Evolutionary conservation across 176 grass and related monocot species (phyloP).

Genomic region (Oryza officinalis): DNA sequence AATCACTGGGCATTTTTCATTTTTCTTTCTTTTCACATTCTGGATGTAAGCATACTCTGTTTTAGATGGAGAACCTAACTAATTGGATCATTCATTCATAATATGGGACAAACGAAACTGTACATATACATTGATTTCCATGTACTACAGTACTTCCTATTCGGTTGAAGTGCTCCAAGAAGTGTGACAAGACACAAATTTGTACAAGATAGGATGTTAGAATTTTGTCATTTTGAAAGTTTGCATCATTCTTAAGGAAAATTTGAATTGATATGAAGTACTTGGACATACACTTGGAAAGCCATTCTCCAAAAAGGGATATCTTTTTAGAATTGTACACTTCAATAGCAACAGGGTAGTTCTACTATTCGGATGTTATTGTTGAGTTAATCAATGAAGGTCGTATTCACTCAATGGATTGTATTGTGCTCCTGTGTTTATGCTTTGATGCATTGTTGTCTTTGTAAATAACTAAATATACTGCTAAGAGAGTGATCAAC

Average conservation of each 20-base stretch:
- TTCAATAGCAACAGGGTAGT: not conserved
- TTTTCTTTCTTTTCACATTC: not conserved
- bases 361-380: not conserved
- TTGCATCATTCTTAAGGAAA: not conserved
- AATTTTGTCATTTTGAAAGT: not conserved
- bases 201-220: not conserved
- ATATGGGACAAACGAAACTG: not conserved
- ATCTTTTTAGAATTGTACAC: not conserved
- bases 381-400: not conserved
- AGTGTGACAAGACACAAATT: not conserved
- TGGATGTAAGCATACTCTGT: constrained; percentile 7
- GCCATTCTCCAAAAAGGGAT: not conserved
- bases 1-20: constrained; percentile 9
- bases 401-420: not conserved
- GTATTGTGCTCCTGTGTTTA: not conserved
- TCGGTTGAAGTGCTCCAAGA: not conserved
- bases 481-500: not conserved
- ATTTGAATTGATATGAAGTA: not conserved
- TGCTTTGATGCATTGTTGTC: not conserved
- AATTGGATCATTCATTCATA: not conserved
- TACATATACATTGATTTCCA: not conserved
- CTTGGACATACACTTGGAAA: not conserved
- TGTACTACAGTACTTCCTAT: not conserved
- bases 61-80: not conserved
- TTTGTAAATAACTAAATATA: constrained; percentile 14